Percentiles rank a stretch among this genome's conserved stretches.
These are phyloP conservation scores for Kuraishia hungarica DNA, from an alignment of 805 yeast genomes.

Conservation along the genomic window DNA sequence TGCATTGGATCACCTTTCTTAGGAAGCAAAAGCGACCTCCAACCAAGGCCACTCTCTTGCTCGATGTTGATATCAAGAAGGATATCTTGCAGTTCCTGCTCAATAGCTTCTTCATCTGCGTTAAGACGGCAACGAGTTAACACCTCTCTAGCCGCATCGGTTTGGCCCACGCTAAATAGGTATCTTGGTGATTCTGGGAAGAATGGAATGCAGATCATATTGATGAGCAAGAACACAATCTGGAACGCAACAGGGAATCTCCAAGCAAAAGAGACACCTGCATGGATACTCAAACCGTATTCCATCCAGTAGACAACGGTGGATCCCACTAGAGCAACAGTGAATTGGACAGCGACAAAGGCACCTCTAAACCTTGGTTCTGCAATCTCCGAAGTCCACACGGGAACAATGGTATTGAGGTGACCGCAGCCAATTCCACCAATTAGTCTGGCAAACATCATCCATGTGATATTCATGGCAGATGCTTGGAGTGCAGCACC, in stretches of 20 bases:
- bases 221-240: slow-evolving; percentile 22
- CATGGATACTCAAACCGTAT: slow-evolving; percentile 33
- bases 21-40: slow-evolving; percentile 3
- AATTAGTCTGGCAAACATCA: slow-evolving; percentile 31
- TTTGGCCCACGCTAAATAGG: slow-evolving; percentile 32
- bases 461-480: slow-evolving; percentile 31
- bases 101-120: background rate
- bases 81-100: slow-evolving; percentile 3
- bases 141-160: slow-evolving; percentile 28
- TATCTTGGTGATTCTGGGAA: slow-evolving; percentile 47
- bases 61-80: slow-evolving; percentile 3
- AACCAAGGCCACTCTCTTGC: background rate
- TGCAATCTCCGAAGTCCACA: slow-evolving; percentile 34
- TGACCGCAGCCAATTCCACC: slow-evolving; percentile 34
- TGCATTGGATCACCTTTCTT: slow-evolving; percentile 1
- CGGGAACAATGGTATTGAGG: slow-evolving; percentile 33
- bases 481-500: slow-evolving; percentile 26
- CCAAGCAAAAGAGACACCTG: slow-evolving; percentile 27
- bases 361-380: slow-evolving; percentile 24
- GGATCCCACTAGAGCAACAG: slow-evolving; percentile 30
- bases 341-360: slow-evolving; percentile 34
- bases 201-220: slow-evolving; percentile 13
- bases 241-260: slow-evolving; percentile 36
- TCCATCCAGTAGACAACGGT: slow-evolving; percentile 33
- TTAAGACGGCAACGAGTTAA: slow-evolving; percentile 8